Percentiles rank a stretch among this genome's conserved stretches.
These are phyloP conservation scores for Beauveria rudraprayagi DNA, from an alignment of 2,329 filamentous ascomycete species.

Conservation along the genomic window DNA sequence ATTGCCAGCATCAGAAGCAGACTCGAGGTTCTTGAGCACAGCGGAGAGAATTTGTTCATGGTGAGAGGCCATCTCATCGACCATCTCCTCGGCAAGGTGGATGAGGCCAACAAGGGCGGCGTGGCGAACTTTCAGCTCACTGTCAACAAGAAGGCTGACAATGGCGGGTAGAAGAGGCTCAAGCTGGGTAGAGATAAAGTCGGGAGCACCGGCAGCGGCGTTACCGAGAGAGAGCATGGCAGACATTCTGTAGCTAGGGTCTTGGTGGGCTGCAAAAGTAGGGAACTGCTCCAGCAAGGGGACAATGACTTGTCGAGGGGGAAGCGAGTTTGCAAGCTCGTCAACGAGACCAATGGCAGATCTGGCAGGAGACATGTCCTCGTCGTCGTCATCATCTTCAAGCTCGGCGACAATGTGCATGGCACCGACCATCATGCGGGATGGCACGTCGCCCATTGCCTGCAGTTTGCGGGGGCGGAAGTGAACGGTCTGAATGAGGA, in stretches of 20 bases:
- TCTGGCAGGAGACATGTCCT: conserved; percentile 72
- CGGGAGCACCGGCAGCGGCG: conserved; percentile 91
- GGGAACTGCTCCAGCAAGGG: conserved; percentile 83
- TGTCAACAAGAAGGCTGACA: conserved; percentile 73
- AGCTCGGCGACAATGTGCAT: conserved; percentile 88
- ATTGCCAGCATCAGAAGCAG: conserved; percentile 60
- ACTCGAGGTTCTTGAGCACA: conserved; percentile 80
- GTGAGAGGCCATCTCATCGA: conserved; percentile 79
- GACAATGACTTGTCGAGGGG: conserved; percentile 88
- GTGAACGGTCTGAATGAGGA: conserved; percentile 85
- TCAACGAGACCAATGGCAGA: conserved; percentile 83
- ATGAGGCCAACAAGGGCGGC: conserved; percentile 83
- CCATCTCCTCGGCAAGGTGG: conserved; percentile 84
- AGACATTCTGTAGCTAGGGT: conserved; percentile 77
- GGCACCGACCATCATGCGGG: conserved; percentile 78
- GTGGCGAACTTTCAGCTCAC: conserved; percentile 75
- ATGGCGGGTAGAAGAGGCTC: conserved; percentile 78
- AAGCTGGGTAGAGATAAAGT: conserved; percentile 93
- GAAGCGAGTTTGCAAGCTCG: conserved; percentile 77
- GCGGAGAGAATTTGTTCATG: conserved; percentile 78
- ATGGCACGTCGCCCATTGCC: conserved; percentile 72
- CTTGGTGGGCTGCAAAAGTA: conserved; percentile 64
- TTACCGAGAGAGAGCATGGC: conserved; percentile 88
- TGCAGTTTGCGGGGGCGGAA: conserved; percentile 96
- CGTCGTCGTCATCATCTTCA: conserved; percentile 65